Evolutionary conservation across 2,329 filamentous ascomycete species (phyloP), one percentile per base, ranked within the genome.

Genomic region (Arthrinium phaeospermum): DNA sequence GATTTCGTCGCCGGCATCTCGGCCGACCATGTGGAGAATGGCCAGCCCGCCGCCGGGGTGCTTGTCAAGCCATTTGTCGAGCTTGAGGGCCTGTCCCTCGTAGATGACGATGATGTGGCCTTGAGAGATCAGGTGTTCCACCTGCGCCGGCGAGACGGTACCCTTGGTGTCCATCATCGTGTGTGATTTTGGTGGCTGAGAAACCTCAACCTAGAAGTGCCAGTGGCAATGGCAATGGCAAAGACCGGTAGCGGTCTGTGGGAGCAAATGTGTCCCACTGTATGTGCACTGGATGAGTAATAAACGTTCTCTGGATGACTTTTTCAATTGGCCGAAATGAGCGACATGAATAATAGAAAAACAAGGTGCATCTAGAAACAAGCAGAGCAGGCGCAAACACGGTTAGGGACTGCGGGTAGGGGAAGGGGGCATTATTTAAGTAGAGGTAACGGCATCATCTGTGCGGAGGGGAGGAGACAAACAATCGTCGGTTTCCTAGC

Each of bases 11-110:
- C 87, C 89, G 34, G 88, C 87, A 80, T 90, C 88, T 79, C 84
- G 85, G 71, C 88, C 88, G 4, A 90, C 86, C 87, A 90, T 91
- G 81, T 91, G 90, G 74, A 88, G 78, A 73, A 91, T 90, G 27
- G 89, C 87, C 37, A 91, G 81, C 19, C 83, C 81, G 45, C 90
- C 90, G 27, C 90, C 90, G 0, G 90, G 90, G 76, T 91, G 90
- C 71, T 82, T 85, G 71, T 86, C 79, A 75, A 91, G 84, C 90
- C 90, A 92, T 61, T 83, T 81, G 76, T 90, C 87, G 49, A 91
- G 85, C 71, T 85, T 83, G 75, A 91, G 81, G 22, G 89, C 86
- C 70, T 82, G 77, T 64, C 87, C 89, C 67, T 91, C 85, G 75
- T 85, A 86, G 71, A 91, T 86, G 75, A 91, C 85, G 71, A 91